Conservation (phyloP, 2,329 filamentous ascomycete species). For the Seiridium cupressi region DNA sequence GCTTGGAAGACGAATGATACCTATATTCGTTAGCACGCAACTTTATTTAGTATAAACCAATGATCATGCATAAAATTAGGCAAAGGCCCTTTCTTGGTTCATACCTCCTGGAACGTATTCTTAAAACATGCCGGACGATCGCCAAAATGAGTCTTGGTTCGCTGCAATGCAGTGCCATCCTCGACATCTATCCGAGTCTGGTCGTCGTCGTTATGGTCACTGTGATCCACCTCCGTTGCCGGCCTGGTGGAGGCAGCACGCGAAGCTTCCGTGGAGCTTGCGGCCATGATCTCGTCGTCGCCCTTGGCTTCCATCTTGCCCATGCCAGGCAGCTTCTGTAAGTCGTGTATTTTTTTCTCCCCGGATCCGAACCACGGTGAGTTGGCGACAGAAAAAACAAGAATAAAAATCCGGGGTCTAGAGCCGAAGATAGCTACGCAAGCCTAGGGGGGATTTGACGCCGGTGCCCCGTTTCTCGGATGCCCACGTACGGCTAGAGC, state of each 20-base stretch:
- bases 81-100: constrained; percentile 20
- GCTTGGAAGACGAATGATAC: constrained; percentile 64
- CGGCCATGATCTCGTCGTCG: neutral
- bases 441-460: too few relatives aligned
- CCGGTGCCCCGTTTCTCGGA: too few relatives aligned
- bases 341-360: neutral
- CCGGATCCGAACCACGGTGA: neutral
- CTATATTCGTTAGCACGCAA: constrained; percentile 26
- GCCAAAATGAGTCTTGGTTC: constrained; percentile 3
- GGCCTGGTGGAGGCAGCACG: neutral
- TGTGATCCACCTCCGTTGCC: neutral
- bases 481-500: too few relatives aligned
- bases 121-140: constrained; percentile 58
- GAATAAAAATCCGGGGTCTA: too few relatives aligned
- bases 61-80: too few relatives aligned
- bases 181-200: neutral
- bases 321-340: neutral
- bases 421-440: too few relatives aligned
- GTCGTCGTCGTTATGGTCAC: neutral
- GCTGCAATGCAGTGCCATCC: neutral
- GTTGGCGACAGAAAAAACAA: too few relatives aligned
- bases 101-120: constrained; percentile 59
- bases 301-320: neutral
- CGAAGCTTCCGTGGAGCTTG: neutral
- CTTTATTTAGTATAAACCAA: too few relatives aligned